A percentile compares a stretch with the other conserved stretches of the same genome.
phyloP scores from a whole-genome alignment of 2,329 filamentous ascomycete species.

The Colletotrichum lentis region DNA sequence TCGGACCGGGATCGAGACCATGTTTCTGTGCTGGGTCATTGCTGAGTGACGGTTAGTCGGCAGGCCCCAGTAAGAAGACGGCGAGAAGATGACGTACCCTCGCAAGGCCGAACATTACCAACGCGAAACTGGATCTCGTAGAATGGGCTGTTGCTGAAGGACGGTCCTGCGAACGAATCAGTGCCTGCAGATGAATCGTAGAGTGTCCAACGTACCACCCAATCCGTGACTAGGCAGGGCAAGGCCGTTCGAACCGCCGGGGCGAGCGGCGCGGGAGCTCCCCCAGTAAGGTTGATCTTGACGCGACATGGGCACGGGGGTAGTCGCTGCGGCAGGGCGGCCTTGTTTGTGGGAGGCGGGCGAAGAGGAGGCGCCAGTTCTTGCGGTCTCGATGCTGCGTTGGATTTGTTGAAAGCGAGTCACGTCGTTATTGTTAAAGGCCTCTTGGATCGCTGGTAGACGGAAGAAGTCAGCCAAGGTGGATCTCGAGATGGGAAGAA shows the following conservation, averaged over 20 bases:
- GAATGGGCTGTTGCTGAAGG: constrained; percentile 81
- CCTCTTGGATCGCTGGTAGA: constrained; percentile 54
- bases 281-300: constrained; percentile 24
- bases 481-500: neutral
- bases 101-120: constrained; percentile 71
- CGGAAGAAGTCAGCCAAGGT: constrained; percentile 21
- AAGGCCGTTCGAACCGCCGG: constrained; percentile 16
- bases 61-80: constrained; percentile 6
- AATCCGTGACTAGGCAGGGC: constrained; percentile 20
- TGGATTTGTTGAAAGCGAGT: constrained; percentile 55
- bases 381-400: constrained; percentile 49
- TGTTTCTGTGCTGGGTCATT: constrained; percentile 64
- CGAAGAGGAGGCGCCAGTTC: constrained; percentile 29
- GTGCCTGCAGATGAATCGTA: neutral
- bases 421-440: constrained; percentile 49
- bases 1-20: constrained; percentile 55
- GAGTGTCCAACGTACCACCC: constrained; percentile 6
- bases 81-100: constrained; percentile 64
- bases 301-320: constrained; percentile 17
- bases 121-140: constrained; percentile 75
- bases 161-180: constrained; percentile 26
- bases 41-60: constrained; percentile 53
- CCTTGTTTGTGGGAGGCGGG: constrained; percentile 28
- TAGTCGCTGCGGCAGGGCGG: constrained; percentile 21
- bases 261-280: constrained; percentile 22